phyloP scores from a whole-genome alignment of 495 filamentous ascomycete genomes.

The Penicillium bialowiezense region DNA sequence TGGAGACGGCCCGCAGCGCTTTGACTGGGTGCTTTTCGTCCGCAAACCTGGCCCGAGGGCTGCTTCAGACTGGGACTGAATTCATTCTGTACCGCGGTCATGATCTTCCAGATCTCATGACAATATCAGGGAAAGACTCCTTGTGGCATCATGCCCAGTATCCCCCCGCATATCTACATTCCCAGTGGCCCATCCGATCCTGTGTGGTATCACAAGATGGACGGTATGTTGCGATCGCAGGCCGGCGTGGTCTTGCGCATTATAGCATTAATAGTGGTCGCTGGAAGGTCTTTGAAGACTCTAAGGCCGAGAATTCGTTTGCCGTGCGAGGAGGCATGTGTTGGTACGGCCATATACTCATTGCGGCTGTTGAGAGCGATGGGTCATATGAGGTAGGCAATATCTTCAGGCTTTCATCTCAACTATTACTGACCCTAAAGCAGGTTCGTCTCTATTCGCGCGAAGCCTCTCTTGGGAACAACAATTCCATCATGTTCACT shows the following conservation, averaged over 20 bases:
- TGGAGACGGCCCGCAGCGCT: conserved; percentile 91
- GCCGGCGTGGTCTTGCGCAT: conserved; percentile 87
- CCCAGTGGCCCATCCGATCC: conserved; percentile 89
- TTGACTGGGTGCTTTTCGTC: conserved; percentile 86
- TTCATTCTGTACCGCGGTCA: conserved; percentile 92
- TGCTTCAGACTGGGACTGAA: conserved; percentile 82
- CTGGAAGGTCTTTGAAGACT: conserved; percentile 91
- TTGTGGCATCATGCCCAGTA: conserved; percentile 92
- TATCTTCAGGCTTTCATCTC: not conserved
- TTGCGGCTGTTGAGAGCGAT: conserved; percentile 87
- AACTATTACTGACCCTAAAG: conserved; percentile 7
- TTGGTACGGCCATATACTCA: conserved; percentile 94
- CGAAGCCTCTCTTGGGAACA: conserved; percentile 74
- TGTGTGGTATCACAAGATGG: conserved; percentile 87
- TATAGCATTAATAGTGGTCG: conserved; percentile 92
- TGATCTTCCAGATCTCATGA: conserved; percentile 82
- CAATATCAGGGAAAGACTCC: conserved; percentile 87
- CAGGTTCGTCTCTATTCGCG: conserved; percentile 87
- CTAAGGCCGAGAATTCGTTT: conserved; percentile 81
- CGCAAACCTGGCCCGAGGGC: conserved; percentile 80
- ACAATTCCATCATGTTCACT: conserved; percentile 63
- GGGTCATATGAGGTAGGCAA: conserved; percentile 68
- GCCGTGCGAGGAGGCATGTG: conserved; percentile 94
- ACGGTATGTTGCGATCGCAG: conserved; percentile 91
- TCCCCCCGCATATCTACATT: conserved; percentile 76